These are phyloP conservation scores for Avena atlantica DNA, from an alignment of 176 grass and related monocot genomes.

Conservation along the genomic window DNA sequence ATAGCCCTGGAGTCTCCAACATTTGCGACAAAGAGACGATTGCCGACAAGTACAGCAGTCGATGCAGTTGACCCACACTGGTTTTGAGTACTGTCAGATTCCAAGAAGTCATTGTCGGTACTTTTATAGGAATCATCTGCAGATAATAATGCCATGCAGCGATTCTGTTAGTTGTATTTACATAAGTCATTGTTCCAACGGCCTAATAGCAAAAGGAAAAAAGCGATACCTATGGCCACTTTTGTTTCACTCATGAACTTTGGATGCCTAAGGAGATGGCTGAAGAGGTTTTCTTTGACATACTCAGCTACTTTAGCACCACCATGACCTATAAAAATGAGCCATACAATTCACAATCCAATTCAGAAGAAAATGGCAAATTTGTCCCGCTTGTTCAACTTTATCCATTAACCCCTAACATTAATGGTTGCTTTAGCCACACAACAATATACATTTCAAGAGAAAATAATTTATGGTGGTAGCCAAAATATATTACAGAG, in stretches of 20 bases:
- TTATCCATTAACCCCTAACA: constrained; percentile 6
- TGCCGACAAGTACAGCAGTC: constrained; percentile 61
- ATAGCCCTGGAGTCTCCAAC: constrained; percentile 69
- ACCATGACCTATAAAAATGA: constrained; percentile 64
- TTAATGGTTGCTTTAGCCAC: neutral
- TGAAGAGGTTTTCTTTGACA: constrained; percentile 69
- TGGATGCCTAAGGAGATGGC: constrained; percentile 61
- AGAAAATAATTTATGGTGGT: neutral
- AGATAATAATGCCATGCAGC: neutral
- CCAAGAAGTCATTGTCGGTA: constrained; percentile 64
- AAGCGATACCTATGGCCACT: constrained; percentile 57
- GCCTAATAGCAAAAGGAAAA: neutral
- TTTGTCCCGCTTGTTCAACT: neutral
- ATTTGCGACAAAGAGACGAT: constrained; percentile 62
- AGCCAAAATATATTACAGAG: neutral
- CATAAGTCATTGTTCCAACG: neutral
- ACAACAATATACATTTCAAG: neutral
- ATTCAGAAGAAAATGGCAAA: neutral
- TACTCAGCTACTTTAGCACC: constrained; percentile 68
- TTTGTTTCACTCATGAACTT: constrained; percentile 68
- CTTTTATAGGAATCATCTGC: constrained; percentile 70
- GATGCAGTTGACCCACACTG: constrained; percentile 66
- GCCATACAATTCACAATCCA: neutral
- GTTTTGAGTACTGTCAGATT: constrained; percentile 66
- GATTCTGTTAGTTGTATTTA: neutral